A percentile compares a stretch with the other conserved stretches of the same genome.
These are phyloP conservation scores for barley (Hordeum vulgare) DNA, from an alignment of 176 grass and related monocot species.

Conservation along the genomic window MorexV3_pseudomolecules_assembly NC_058524.1:30177808-30178307, in stretches of 20 bases:
- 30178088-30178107: no score
- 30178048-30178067: background rate
- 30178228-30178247: no score
- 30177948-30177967: background rate
- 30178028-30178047: background rate
- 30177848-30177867: conserved; percentile 10
- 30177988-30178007: background rate
- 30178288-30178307: no score
- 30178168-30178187: no score
- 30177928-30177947: background rate
- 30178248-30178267: no score
- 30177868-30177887: background rate
- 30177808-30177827: background rate
- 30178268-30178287: no score
- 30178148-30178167: no score
- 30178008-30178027: background rate
- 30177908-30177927: conserved; percentile 22
- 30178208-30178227: no score
- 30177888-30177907: conserved; percentile 12
- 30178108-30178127: no score
- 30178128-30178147: no score
- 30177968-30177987: background rate
- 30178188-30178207: no score
- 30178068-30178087: no score
- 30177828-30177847: background rate